These are phyloP conservation scores for Rosellinia necatrix DNA, from an alignment of 2,329 filamentous ascomycete genomes.

Conservation along the genomic window DNA sequence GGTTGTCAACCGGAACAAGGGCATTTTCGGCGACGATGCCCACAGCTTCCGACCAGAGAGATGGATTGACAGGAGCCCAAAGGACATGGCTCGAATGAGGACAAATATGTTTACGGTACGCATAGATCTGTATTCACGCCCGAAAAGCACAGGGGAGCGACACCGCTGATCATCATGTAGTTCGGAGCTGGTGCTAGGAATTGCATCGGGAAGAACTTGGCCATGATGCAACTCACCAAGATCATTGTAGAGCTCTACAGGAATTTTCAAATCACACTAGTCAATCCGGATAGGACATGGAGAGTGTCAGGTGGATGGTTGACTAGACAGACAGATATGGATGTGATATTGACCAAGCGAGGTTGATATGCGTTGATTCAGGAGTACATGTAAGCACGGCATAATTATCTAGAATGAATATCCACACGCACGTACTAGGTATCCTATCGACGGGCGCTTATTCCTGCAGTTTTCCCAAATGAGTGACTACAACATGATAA, in stretches of 20 bases:
- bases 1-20: conserved; percentile 61
- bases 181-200: conserved; percentile 23
- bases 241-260: conserved; percentile 24
- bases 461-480: no score
- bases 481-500: no score
- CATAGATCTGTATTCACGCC: no score
- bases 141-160: no score
- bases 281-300: conserved; percentile 10
- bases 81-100: conserved; percentile 11
- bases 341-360: not conserved
- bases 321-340: conserved; percentile 21
- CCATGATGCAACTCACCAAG: conserved; percentile 27
- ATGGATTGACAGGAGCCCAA: conserved; percentile 43
- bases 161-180: no score
- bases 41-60: conserved; percentile 62
- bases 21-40: conserved; percentile 61
- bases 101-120: conserved; percentile 22
- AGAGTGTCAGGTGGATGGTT: conserved; percentile 20
- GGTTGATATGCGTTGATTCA: no score
- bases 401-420: no score
- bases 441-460: no score
- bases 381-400: no score
- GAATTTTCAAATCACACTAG: conserved; percentile 17
- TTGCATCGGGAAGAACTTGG: conserved; percentile 26
- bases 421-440: no score